These are phyloP conservation scores for Tylopilus orsonianus DNA, from an alignment of 1,284 basidiomycete species.

Conservation along the genomic window DNA sequence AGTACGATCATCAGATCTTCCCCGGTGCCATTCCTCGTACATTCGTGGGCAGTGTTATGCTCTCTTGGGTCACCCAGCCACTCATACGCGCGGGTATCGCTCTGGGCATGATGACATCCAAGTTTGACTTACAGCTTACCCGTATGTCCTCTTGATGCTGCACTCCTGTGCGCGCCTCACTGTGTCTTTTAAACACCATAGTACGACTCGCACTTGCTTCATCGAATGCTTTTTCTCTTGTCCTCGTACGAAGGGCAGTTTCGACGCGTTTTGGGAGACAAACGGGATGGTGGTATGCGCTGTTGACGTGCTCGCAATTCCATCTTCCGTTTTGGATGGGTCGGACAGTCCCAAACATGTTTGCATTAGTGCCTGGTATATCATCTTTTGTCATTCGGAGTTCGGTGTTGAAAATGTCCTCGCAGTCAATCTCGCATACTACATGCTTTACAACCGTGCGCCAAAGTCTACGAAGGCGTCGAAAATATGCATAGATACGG, in stretches of 20 bases:
- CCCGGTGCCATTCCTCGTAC: constrained; percentile 89
- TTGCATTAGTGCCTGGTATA: constrained; percentile 80
- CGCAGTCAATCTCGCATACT: constrained; percentile 61
- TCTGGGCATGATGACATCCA: constrained; percentile 47
- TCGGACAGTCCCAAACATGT: constrained; percentile 92
- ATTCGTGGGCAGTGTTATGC: constrained; percentile 71
- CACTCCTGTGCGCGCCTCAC: background rate
- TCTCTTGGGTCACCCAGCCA: constrained; percentile 55
- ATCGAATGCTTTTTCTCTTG: constrained; percentile 65
- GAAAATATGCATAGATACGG: constrained; percentile 34
- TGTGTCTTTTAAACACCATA: constrained; percentile 31
- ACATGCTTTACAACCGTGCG: constrained; percentile 49
- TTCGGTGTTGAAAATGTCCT: constrained; percentile 2
- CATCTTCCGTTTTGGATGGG: constrained; percentile 93
- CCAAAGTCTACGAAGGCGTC: constrained; percentile 45
- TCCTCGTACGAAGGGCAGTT: constrained; percentile 64
- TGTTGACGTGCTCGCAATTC: constrained; percentile 82
- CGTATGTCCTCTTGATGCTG: constrained; percentile 41
- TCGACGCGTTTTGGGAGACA: constrained; percentile 60
- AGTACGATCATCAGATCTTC: constrained; percentile 92
- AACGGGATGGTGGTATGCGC: constrained; percentile 59
- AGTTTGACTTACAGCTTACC: constrained; percentile 62
- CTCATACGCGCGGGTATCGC: constrained; percentile 42
- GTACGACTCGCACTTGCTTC: constrained; percentile 77
- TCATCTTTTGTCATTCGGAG: constrained; percentile 1